These are phyloP conservation scores for Didymella glomerata DNA, from an alignment of 2,329 filamentous ascomycete species.

Conservation along the genomic window DNA sequence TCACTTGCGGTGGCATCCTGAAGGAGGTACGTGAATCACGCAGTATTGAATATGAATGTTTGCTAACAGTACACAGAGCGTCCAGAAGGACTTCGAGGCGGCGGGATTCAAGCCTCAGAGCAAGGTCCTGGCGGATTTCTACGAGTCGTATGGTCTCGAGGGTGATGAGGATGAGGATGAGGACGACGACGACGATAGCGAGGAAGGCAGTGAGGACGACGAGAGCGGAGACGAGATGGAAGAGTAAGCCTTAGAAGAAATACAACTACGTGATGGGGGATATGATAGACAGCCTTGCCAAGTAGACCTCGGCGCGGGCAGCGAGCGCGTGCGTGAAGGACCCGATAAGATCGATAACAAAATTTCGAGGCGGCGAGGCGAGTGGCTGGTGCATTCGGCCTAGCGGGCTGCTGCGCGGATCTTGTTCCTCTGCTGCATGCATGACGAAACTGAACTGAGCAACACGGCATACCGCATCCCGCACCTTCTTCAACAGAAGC, in stretches of 20 bases:
- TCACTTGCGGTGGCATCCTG: conserved; percentile 88
- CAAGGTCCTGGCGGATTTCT: conserved; percentile 78
- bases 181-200: conserved; percentile 61
- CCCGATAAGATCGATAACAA: conserved; percentile 22
- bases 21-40: conserved; percentile 71
- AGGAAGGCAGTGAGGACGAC: conserved; percentile 64
- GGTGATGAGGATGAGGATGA: conserved; percentile 58
- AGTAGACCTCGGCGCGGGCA: too few relatives aligned
- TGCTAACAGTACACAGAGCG: conserved; percentile 61
- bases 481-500: conserved; percentile 16
- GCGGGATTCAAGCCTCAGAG: conserved; percentile 82
- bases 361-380: not conserved
- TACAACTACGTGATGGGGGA: too few relatives aligned
- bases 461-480: not conserved
- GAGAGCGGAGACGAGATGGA: conserved; percentile 43
- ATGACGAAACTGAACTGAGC: conserved; percentile 16
- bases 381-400: conserved; percentile 3
- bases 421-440: conserved; percentile 3
- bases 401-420: not conserved
- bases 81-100: conserved; percentile 76
- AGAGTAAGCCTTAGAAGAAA: conserved; percentile 16
- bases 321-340: too few relatives aligned
- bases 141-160: conserved; percentile 88
- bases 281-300: not conserved
- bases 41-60: not conserved